Base-by-base conservation (phyloP, 768 basidiomycete genomes). In the Naganishia randhawae region DNA sequence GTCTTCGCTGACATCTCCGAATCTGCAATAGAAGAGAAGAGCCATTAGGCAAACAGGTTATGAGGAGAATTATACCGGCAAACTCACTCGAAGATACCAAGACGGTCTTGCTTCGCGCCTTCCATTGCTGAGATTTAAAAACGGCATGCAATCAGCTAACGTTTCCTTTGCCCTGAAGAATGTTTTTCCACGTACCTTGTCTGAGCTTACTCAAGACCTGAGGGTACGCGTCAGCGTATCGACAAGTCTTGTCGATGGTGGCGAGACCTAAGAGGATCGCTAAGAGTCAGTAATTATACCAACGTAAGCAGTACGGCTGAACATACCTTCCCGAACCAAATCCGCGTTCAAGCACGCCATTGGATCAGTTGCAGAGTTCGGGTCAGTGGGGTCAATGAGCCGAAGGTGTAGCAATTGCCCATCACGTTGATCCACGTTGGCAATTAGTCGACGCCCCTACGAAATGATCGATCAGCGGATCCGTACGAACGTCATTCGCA, bases 341-440 rank as follows among this genome's bases (percentile, higher is more conserved):
- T 92, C 90, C 11, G 87, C 90, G 76, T 99, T 99, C 80, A 98
- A 85, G 75, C 87, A 90, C 10, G 88, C 85, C 13, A 86, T 79
- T 1, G 89, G 88, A 73, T 93, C 88, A 25, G 85, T 81, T 5
- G 85, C 84, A 6, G 86, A 84, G 9, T 83, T 80, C 2, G 90
- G 86, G 80, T 92, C 89, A 29, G 83, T 78, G 0, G 95, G 90
- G 77, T 98, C 94, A 70, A 96, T 95, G 39, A 99, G 86, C 54
- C 95, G 89, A 64, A 99, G 85, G 80, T 96, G 92, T 32, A 94
- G 82, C 0, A 88, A 74, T 25, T 84, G 72, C 29, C 89, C 88
- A 74, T 96, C 95, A 74, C 83, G 87, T 75, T 88, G 85, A 79
- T 99, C 96, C 67, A 93, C 83, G 81, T 94, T 97, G n/a, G 93